phyloP scores from a whole-genome alignment of 2,329 filamentous ascomycete species.

The Alternaria novae-zelandiae region DNA sequence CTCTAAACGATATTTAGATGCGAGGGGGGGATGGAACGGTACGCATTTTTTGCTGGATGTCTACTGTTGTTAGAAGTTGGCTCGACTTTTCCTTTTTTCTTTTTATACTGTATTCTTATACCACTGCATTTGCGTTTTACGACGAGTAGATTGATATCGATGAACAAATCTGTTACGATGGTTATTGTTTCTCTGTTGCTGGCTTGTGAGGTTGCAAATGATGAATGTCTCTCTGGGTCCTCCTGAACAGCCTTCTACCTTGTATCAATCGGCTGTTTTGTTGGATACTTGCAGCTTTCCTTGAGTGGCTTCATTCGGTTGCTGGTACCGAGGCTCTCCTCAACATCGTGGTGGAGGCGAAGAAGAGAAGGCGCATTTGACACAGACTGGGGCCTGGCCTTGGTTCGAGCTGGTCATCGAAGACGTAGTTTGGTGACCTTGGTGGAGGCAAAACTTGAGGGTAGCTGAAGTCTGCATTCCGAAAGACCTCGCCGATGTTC shows the following conservation, averaged over 20 bases:
- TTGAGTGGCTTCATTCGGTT: not conserved
- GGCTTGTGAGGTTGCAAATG: not conserved
- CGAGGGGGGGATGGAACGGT: not conserved
- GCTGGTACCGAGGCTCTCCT: not conserved
- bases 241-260: no score
- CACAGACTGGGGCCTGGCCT: not conserved
- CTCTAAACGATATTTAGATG: not conserved
- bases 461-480: not conserved
- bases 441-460: not conserved
- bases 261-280: not conserved
- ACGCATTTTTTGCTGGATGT: not conserved
- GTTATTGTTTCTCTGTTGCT: not conserved
- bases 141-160: not conserved
- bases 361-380: not conserved
- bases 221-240: not conserved
- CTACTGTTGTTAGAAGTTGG: not conserved
- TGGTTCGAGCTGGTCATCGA: not conserved
- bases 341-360: not conserved
- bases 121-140: not conserved
- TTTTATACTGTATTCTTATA: slow-evolving; percentile 1
- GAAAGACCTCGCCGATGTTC: not conserved
- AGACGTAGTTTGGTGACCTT: not conserved
- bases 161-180: not conserved
- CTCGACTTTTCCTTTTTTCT: not conserved
- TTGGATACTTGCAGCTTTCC: not conserved